Percentiles rank a stretch among this genome's conserved stretches.
Conservation (phyloP, 345 rosid genomes). For the Zanthoxylum bungeanum region DNA sequence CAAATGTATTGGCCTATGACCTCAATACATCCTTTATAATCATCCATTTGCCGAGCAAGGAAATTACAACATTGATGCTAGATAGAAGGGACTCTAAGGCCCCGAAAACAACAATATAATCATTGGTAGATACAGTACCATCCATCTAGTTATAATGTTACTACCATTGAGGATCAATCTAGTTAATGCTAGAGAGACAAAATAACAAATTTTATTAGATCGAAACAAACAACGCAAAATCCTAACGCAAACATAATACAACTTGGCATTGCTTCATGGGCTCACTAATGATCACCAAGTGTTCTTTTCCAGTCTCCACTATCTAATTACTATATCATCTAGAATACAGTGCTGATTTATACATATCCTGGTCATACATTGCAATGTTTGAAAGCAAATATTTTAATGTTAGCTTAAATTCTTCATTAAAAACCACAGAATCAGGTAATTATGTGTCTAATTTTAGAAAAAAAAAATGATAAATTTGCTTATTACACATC, state of each 20-base stretch:
- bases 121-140: neutral
- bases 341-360: too few relatives aligned
- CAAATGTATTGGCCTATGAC: neutral
- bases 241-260: neutral
- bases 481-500: too few relatives aligned
- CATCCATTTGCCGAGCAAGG: slow-evolving; percentile 5
- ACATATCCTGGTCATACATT: neutral
- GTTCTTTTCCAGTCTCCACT: neutral
- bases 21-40: neutral
- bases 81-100: neutral
- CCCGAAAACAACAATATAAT: neutral
- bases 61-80: neutral
- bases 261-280: neutral
- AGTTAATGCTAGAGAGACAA: neutral
- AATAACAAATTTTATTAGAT: neutral
- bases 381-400: too few relatives aligned
- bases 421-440: too few relatives aligned
- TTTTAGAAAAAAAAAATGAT: too few relatives aligned
- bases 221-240: neutral
- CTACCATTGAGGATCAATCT: neutral
- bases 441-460: too few relatives aligned
- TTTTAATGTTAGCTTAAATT: too few relatives aligned
- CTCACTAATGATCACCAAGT: neutral
- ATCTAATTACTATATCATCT: neutral
- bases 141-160: neutral